Evolutionary conservation across 1,284 basidiomycete species (phyloP), one percentile per base, ranked within the genome.

Genomic region (Termitomyces sp.): DNA sequence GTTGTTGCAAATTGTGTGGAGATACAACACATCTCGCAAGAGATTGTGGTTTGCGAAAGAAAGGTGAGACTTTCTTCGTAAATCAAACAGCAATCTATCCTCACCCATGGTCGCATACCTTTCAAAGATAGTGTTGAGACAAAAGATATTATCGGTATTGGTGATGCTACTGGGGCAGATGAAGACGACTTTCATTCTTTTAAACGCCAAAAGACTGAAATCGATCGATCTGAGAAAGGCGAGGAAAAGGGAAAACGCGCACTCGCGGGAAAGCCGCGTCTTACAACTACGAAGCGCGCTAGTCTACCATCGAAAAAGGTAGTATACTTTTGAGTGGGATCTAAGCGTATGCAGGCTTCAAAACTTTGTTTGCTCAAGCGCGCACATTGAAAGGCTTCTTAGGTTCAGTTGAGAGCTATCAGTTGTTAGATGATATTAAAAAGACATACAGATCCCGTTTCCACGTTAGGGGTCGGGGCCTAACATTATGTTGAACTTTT

Each of bases 181-280:
- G 93, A 97, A 69, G 93, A 96, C 64, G 93, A 96, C 65, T 96
- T 95, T 71, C 93, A 94, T 68, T 77, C 76, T 5, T 78, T 91
- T 64, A 85, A 84, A 61, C 78, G 90, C 40, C 78, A 74, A 56
- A 79, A 74, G 46, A 72, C 68, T 7, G 79, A 84, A 55, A 72
- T 91, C 1, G 83, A 87, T 40, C 72, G 69, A 39, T 79, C 82
- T 35, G 83, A 85, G 61, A 79, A 74, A 60, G 63, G 62, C 33
- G 74, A 76, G 49, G 74, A 77, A 21, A 78, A 68, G 54, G 55
- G 64, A 49, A 77, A 70, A 63, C 71, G 10, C 14, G 10, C 14
- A 8, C 42, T 72, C 49, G 63, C 63, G 57, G 66, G 73, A 0
- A 78, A 74, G 18, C 72, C 77, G 1, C 74, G 75, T 1, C 66